phyloP scores from a whole-genome alignment of 2,329 filamentous ascomycete genomes.

The Ophiocordyceps camponoti-rufipedis region DNA sequence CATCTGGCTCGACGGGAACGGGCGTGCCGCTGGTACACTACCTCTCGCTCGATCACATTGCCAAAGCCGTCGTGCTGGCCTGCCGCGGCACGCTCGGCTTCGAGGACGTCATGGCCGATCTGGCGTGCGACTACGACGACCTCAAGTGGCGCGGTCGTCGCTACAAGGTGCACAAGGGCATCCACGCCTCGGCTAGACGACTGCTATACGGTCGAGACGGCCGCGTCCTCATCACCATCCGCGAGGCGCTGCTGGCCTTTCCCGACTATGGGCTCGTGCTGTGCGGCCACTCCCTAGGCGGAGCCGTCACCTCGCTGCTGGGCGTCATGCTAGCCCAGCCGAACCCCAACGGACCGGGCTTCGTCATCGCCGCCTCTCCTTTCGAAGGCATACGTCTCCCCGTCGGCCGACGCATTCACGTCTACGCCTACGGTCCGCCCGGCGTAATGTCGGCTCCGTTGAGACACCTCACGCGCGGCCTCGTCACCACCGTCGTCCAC shows the following conservation, averaged over 20 bases:
- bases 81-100: slow-evolving; percentile 57
- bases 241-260: slow-evolving; percentile 46
- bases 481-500: slow-evolving; percentile 59
- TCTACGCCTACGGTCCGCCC: slow-evolving; percentile 62
- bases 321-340: slow-evolving; percentile 55
- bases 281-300: slow-evolving; percentile 52
- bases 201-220: slow-evolving; percentile 50
- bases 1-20: slow-evolving; percentile 43
- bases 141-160: slow-evolving; percentile 41
- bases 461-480: slow-evolving; percentile 49
- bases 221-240: slow-evolving; percentile 46
- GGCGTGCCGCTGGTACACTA: slow-evolving; percentile 58
- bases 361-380: slow-evolving; percentile 40
- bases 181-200: slow-evolving; percentile 51
- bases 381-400: slow-evolving; percentile 36
- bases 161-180: slow-evolving; percentile 58
- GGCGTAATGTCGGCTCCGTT: slow-evolving; percentile 54
- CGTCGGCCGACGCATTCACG: slow-evolving; percentile 52
- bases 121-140: slow-evolving; percentile 57
- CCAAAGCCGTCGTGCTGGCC: slow-evolving; percentile 53
- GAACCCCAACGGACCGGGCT: slow-evolving; percentile 32
- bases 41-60: slow-evolving; percentile 52
- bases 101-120: slow-evolving; percentile 54
- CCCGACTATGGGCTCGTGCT: slow-evolving; percentile 52
- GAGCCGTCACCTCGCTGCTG: slow-evolving; percentile 50